phyloP scores from a whole-genome alignment of 2,329 filamentous ascomycete species.

The Blastomyces gilchristii region DNA sequence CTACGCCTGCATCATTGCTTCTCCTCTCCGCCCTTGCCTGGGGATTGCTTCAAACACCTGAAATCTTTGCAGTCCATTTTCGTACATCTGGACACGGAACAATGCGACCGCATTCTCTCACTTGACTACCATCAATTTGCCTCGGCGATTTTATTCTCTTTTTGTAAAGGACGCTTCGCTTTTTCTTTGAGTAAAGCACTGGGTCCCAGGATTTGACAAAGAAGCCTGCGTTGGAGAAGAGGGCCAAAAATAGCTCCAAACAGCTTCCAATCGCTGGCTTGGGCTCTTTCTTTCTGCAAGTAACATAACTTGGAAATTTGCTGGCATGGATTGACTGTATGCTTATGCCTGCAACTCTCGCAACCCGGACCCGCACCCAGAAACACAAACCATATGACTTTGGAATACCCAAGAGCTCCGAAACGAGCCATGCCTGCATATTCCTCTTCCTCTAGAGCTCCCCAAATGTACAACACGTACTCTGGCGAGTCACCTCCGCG shows the following conservation, averaged over 20 bases:
- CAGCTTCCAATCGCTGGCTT: neutral
- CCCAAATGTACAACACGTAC: conserved; percentile 14
- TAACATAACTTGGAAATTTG: neutral
- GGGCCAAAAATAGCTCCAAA: neutral
- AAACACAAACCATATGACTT: neutral
- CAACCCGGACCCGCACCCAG: neutral
- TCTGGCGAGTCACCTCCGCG: conserved; percentile 28
- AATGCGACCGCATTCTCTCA: neutral
- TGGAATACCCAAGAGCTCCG: neutral
- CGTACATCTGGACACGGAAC: neutral
- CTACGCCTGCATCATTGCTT: neutral
- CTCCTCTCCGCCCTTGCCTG: neutral
- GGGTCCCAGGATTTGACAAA: neutral
- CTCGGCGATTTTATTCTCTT: neutral
- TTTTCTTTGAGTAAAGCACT: neutral
- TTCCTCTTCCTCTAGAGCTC: conserved; percentile 8
- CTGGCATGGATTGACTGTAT: conserved; percentile 2
- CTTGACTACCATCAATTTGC: neutral
- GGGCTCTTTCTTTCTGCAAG: neutral
- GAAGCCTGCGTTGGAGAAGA: neutral
- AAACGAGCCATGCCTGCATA: conserved; percentile 2
- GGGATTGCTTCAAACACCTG: neutral
- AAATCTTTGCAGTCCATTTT: neutral
- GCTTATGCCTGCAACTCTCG: neutral
- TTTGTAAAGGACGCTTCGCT: neutral